A percentile compares a stretch with the other conserved stretches of the same genome.
phyloP scores from a whole-genome alignment of 2,329 filamentous ascomycete species.

The Orbilia oligospora region DNA sequence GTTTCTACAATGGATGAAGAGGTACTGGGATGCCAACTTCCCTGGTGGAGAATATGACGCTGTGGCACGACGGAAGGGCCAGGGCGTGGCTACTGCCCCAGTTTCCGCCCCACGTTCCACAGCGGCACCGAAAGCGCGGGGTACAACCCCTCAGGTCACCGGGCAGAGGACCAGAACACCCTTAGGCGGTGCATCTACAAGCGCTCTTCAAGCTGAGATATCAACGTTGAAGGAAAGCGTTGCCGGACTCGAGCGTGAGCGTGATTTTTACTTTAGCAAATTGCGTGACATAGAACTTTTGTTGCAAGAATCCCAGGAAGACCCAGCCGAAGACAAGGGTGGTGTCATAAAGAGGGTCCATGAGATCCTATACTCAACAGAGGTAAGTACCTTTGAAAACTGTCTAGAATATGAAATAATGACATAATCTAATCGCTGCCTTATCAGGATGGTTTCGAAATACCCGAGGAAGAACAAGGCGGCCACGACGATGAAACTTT shows the following conservation, averaged over 20 bases:
- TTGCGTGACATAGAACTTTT: slow-evolving; percentile 95
- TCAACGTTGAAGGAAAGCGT: slow-evolving; percentile 93
- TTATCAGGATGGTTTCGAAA: slow-evolving; percentile 81
- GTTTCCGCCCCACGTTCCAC: slow-evolving; percentile 68
- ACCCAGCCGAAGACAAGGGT: slow-evolving; percentile 91
- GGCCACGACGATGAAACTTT: slow-evolving; percentile 86
- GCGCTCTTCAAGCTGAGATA: slow-evolving; percentile 87
- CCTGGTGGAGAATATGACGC: slow-evolving; percentile 98
- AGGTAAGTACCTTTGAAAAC: slow-evolving; percentile 70
- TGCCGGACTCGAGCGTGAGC: slow-evolving; percentile 91
- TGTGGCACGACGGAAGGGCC: slow-evolving; percentile 84
- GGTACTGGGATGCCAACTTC: slow-evolving; percentile 98
- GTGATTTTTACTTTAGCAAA: slow-evolving; percentile 99
- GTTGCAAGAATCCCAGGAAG: slow-evolving; percentile 91
- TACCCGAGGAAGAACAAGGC: slow-evolving; percentile 82
- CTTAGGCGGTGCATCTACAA: slow-evolving; percentile 72
- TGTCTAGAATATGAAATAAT: not conserved
- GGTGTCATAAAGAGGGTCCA: slow-evolving; percentile 96
- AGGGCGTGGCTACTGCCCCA: slow-evolving; percentile 71
- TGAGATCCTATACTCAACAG: slow-evolving; percentile 95
- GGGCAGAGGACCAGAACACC: slow-evolving; percentile 66
- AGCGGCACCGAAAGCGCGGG: slow-evolving; percentile 68
- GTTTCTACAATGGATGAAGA: slow-evolving; percentile 97
- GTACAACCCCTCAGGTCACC: slow-evolving; percentile 68
- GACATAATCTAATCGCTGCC: slow-evolving; percentile 5